Evolutionary conservation across 2,329 filamentous ascomycete species (phyloP).

Genomic region (Neonectria coccinea): DNA sequence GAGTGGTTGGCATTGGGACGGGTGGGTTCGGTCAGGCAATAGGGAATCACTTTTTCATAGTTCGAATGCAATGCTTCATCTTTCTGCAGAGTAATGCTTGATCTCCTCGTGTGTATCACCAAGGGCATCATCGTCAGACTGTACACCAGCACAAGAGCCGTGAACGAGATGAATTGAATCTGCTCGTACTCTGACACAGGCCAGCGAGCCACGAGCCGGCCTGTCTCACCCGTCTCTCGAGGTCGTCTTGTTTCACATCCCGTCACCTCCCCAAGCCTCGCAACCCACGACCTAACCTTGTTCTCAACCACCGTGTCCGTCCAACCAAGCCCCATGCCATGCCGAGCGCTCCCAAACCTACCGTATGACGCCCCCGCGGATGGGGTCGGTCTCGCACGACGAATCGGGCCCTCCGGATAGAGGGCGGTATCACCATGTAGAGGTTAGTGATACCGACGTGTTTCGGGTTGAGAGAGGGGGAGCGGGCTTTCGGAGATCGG

Average conservation of each 20-base stretch:
- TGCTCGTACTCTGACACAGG: background rate
- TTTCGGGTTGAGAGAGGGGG: conserved; percentile 7
- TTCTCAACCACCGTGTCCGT: background rate
- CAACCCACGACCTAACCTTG: background rate
- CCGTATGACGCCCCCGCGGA: background rate
- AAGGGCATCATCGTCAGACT: background rate
- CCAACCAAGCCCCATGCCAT: background rate
- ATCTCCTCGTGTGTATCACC: background rate
- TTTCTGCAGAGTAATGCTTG: conserved; percentile 1
- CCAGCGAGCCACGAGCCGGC: too few species aligned
- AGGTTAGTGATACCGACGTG: too few species aligned
- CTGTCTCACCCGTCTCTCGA: background rate
- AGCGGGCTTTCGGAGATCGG: conserved; percentile 10
- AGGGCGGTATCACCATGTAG: background rate
- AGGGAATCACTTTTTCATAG: conserved; percentile 29
- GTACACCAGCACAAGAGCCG: background rate
- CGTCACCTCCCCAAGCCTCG: background rate
- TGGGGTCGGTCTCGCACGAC: background rate
- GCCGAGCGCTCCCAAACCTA: background rate
- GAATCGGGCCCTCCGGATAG: background rate
- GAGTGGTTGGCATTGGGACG: conserved; percentile 36
- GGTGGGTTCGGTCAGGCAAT: conserved; percentile 33
- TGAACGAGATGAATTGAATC: background rate
- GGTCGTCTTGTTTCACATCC: background rate
- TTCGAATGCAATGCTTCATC: conserved; percentile 11